A percentile compares a stretch with the other conserved stretches of the same genome.
Conservation (phyloP, 2,329 filamentous ascomycete genomes). For the Colletotrichum chrysophilum region DNA sequence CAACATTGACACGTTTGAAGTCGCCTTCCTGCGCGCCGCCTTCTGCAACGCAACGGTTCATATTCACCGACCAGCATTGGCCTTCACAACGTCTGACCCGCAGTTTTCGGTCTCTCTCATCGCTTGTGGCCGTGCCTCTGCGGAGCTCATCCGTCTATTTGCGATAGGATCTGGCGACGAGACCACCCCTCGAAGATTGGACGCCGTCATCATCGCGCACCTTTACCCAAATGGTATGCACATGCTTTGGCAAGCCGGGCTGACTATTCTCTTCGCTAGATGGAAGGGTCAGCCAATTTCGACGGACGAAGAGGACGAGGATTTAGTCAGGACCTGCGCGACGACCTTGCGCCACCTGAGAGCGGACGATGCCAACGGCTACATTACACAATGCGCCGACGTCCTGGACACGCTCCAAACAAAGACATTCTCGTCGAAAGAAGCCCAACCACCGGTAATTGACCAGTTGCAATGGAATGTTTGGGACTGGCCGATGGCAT, state of each 20-base stretch:
- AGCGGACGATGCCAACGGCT: slow-evolving; percentile 11
- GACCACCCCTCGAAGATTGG: background rate
- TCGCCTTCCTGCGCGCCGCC: slow-evolving; percentile 20
- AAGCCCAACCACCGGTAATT: background rate
- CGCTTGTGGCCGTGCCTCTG: slow-evolving; percentile 21
- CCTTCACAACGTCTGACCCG: slow-evolving; percentile 26
- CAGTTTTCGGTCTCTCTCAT: slow-evolving; percentile 25
- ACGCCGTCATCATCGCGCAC: slow-evolving; percentile 7
- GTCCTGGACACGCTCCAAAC: slow-evolving; percentile 24
- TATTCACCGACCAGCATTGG: slow-evolving; percentile 27
- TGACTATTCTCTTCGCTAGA: slow-evolving; percentile 26
- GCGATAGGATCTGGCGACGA: background rate
- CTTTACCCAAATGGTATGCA: slow-evolving; percentile 29
- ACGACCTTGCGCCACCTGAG: slow-evolving; percentile 14
- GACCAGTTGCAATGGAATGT: slow-evolving; percentile 30
- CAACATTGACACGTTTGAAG: background rate
- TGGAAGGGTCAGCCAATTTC: slow-evolving; percentile 25
- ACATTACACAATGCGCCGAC: slow-evolving; percentile 24
- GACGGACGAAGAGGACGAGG: slow-evolving; percentile 17
- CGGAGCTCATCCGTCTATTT: background rate
- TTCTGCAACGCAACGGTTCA: slow-evolving; percentile 27
- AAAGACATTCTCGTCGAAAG: slow-evolving; percentile 24
- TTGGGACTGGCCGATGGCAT: slow-evolving; percentile 32
- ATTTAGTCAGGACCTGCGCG: slow-evolving; percentile 20
- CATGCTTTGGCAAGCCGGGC: slow-evolving; percentile 30